Evolutionary conservation across 345 rosid species (phyloP), one percentile per base, ranked within the genome.

Genomic region (Linum usitatissimum): DNA sequence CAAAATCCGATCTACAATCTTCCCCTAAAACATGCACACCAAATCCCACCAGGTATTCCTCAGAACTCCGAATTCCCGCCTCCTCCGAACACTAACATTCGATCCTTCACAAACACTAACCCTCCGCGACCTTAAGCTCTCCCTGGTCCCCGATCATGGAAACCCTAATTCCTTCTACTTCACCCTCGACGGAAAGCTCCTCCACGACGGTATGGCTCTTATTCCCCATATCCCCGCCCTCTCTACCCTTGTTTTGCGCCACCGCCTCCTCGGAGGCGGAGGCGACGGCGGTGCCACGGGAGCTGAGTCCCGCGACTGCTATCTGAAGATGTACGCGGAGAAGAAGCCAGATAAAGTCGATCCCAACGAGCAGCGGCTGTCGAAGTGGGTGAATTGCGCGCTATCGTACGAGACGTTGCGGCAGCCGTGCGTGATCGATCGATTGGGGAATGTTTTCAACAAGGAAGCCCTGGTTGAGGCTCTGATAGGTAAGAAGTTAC

Each of bases 221-320:
- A 63, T 84, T 34, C 82, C 82, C 17, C 70, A 69, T 6, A 73
- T 88, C 15, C 51, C 89, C 56, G 69, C 82, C 38, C 73, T 90
- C 0, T 87, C 92, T 6, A 84, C 86, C 38, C 82, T 90, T 49
- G 30, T 74, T 21, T 66, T 93, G 18, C 75, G 59, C 53, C 71
- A 80, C 30, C 89, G 90, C 30, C 78, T 86, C 71, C 72, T 30
- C 13, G 99, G 90, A 15, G 97, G 99, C 18, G 97, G 99, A 1
- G 99, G 99, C 18, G 99, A 93, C 77, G 99, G 99, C n/a, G 99
- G 99, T 9, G 92, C 97, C 3, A 93, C 99, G 0, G 97, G 97
- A 12, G 97, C 97, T 0, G 95, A 86, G 76, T 90, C 97, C 20
- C 94, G 96, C 2, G 95, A 93, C 72, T 93, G 97, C 68, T 93